Conservation (phyloP, 345 rosid species). For the Populus nigra region DNA sequence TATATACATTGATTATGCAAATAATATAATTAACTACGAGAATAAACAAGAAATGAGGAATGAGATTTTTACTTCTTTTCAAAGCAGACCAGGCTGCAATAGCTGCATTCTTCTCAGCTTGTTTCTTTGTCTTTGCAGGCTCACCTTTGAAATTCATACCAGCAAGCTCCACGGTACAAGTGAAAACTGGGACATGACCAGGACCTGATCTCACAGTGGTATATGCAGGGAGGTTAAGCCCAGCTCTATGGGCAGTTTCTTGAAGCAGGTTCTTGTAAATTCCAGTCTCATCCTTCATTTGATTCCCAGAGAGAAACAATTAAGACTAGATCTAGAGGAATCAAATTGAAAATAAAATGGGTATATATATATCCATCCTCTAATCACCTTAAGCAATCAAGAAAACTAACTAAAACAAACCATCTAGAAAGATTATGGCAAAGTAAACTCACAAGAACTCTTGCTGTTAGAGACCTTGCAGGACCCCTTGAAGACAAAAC, state of each 20-base stretch:
- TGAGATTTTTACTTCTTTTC: constrained; percentile 38
- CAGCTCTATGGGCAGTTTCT: constrained; percentile 75
- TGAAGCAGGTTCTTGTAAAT: constrained; percentile 75
- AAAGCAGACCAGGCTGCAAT: constrained; percentile 75
- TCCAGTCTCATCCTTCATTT: constrained; percentile 68
- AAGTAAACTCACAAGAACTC: constrained; percentile 54
- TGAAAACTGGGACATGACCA: constrained; percentile 60
- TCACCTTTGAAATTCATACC: constrained; percentile 64
- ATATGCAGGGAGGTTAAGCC: constrained; percentile 63
- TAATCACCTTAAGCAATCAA: constrained; percentile 2
- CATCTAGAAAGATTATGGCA: background rate
- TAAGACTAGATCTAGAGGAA: background rate
- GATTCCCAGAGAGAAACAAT: background rate
- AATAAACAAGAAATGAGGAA: background rate
- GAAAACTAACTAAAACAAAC: background rate
- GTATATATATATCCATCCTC: background rate
- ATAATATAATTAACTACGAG: background rate
- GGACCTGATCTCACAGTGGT: constrained; percentile 74
- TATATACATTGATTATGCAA: background rate
- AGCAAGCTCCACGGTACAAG: constrained; percentile 64
- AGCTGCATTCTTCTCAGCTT: constrained; percentile 82
- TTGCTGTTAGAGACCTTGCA: constrained; percentile 66
- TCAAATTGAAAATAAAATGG: background rate
- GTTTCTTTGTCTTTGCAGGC: constrained; percentile 70
- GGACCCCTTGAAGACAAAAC: constrained; percentile 55